Evolutionary conservation across 2,329 filamentous ascomycete species (phyloP).

Genomic region (Stachybotrys chartarum): DNA sequence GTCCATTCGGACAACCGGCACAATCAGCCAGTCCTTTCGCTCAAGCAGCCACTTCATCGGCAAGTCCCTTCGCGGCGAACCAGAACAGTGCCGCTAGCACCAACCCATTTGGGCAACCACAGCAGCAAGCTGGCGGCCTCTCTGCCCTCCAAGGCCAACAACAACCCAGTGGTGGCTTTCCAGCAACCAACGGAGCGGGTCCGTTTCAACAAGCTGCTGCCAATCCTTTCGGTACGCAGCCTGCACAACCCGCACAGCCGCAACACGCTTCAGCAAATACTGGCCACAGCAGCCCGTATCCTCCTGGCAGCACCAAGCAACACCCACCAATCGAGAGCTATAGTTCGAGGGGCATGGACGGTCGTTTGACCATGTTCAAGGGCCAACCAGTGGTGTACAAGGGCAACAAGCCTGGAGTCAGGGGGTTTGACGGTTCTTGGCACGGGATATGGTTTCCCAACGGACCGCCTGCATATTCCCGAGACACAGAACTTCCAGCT

Average conservation of each 20-base stretch:
- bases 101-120: conserved; percentile 19
- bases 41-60: not conserved
- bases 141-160: conserved; percentile 13
- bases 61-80: not conserved
- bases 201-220: conserved; percentile 16
- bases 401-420: conserved; percentile 37
- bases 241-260: conserved; percentile 16
- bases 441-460: conserved; percentile 67
- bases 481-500: conserved; percentile 53
- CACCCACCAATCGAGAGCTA: conserved; percentile 39
- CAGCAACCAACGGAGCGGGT: conserved; percentile 3
- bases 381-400: conserved; percentile 56
- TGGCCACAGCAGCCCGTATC: conserved; percentile 30
- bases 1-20: conserved; percentile 3
- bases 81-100: conserved; percentile 7
- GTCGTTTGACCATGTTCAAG: conserved; percentile 52
- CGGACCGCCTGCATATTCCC: conserved; percentile 57
- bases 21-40: conserved; percentile 4
- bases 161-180: conserved; percentile 3
- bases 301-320: conserved; percentile 33
- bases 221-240: conserved; percentile 17
- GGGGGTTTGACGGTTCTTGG: conserved; percentile 46
- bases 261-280: conserved; percentile 1
- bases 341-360: conserved; percentile 31
- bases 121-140: conserved; percentile 13